Base-by-base conservation (phyloP, 768 basidiomycete species). In the Psilocybe cyanescens region DNA sequence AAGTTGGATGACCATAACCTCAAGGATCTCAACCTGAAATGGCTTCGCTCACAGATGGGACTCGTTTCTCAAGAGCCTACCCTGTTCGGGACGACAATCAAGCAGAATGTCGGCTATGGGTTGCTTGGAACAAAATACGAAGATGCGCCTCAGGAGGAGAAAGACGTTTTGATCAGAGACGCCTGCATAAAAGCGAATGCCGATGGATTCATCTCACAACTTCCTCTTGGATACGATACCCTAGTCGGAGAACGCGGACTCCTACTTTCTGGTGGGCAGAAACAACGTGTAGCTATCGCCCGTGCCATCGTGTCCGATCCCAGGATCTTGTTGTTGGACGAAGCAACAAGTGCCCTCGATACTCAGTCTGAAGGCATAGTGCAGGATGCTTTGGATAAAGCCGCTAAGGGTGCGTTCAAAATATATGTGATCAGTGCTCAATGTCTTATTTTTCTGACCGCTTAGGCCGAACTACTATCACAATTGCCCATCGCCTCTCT, bases 301-400 rank as follows among this genome's bases (percentile, higher is more conserved):
- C 85, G 95, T 9, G 94, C 96, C 0, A 83, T 97, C n/a, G 89
- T 88, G 3, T 82, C 91, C 30, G 83, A 86, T 0, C 78, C 88
- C 0, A 83, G 81, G 51, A 84, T 97, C 30, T 79, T 97, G 49
- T 86, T 97, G 47, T 78, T 97, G 60, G 95, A 97, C 72, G 96
- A 98, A 72, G 96, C 94, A 70, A 98, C 96, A 12, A 90, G 88
- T 46, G 92, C 95, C 8, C 78, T 97, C 56, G 95, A 98, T 70
- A 62, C 61, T 2, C 61, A 62, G 12, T 58, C 61, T 1, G 61
- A 62, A 45, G 61, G 61, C 3, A 33, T 62, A 29, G 61, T 62
- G 2, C 61, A 62, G 19, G 57, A 62, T 14, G 61, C 61, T 24
- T 31, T 62, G 44, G 61, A 62, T 17, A 62, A 62, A 44, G 61